These are phyloP conservation scores for Huntiella omanensis DNA, from an alignment of 2,329 filamentous ascomycete species.

Conservation along the genomic window DNA sequence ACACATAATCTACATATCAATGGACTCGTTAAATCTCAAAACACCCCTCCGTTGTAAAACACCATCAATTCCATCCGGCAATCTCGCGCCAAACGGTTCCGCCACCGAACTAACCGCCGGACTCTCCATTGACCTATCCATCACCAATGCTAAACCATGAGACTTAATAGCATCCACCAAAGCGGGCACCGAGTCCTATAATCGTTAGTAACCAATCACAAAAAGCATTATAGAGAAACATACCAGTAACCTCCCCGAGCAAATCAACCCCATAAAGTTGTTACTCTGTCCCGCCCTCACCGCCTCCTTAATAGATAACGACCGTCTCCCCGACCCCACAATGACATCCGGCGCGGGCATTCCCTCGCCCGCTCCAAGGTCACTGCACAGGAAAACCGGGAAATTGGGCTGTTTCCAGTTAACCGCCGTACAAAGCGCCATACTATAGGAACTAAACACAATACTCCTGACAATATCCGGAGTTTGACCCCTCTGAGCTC, in stretches of 20 bases:
- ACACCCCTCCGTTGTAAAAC: slow-evolving; percentile 72
- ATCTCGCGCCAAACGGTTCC: slow-evolving; percentile 33
- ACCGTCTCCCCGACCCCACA: slow-evolving; percentile 46
- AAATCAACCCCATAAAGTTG: slow-evolving; percentile 95
- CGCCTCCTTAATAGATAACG: slow-evolving; percentile 81
- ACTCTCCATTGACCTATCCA: slow-evolving; percentile 51
- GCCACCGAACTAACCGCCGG: slow-evolving; percentile 22
- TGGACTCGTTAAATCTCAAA: slow-evolving; percentile 79
- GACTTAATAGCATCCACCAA: slow-evolving; percentile 88
- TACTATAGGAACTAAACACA: slow-evolving; percentile 86
- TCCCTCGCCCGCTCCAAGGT: slow-evolving; percentile 41
- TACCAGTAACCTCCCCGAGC: slow-evolving; percentile 71
- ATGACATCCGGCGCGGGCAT: slow-evolving; percentile 21
- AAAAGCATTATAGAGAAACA: slow-evolving; percentile 18
- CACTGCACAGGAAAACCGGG: slow-evolving; percentile 87
- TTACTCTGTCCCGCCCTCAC: slow-evolving; percentile 86
- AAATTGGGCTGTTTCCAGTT: slow-evolving; percentile 99
- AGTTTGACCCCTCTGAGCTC: slow-evolving; percentile 41
- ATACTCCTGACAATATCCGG: slow-evolving; percentile 66
- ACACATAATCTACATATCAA: slow-evolving; percentile 39
- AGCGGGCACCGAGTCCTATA: slow-evolving; percentile 76
- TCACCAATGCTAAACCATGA: slow-evolving; percentile 77
- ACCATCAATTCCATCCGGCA: slow-evolving; percentile 73
- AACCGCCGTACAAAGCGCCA: slow-evolving; percentile 73
- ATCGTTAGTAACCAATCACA: slow-evolving; percentile 3